These are phyloP conservation scores for Linnemannia exigua DNA, from an alignment of 192 early-diverging fungal genomes.

Conservation along the genomic window DNA sequence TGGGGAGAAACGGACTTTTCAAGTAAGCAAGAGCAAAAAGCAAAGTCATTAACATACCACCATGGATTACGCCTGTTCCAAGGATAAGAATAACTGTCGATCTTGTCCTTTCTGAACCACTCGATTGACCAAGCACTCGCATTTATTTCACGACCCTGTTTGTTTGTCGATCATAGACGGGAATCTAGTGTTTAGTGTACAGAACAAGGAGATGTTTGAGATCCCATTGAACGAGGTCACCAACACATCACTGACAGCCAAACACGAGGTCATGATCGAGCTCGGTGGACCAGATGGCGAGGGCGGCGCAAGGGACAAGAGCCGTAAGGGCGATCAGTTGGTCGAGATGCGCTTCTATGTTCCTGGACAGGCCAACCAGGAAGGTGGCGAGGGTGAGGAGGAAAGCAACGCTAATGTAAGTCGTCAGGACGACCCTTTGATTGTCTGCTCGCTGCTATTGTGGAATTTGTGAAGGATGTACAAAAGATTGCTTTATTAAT, in stretches of 20 bases:
- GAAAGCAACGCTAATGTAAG: constrained; percentile 59
- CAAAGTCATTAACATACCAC: neutral
- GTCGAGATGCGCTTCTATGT: constrained; percentile 95
- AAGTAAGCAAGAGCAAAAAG: constrained; percentile 54
- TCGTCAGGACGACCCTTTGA: no score
- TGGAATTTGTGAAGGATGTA: neutral
- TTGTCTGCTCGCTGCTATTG: no score
- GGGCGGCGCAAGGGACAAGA: constrained; percentile 60
- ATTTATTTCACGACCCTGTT: neutral
- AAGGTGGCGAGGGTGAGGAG: constrained; percentile 64
- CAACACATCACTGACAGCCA: constrained; percentile 86
- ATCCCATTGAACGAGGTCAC: constrained; percentile 90
- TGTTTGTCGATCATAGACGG: constrained; percentile 35
- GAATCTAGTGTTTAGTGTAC: constrained; percentile 85
- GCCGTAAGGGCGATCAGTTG: constrained; percentile 79
- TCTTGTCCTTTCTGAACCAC: neutral
- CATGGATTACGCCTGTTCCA: neutral
- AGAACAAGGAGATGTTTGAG: constrained; percentile 91
- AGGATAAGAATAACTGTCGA: neutral
- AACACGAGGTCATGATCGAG: constrained; percentile 95
- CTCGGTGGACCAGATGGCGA: constrained; percentile 78
- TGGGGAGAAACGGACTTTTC: constrained; percentile 94
- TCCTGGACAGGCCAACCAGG: constrained; percentile 77
- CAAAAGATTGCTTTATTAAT: neutral
- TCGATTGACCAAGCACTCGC: neutral